Base-by-base conservation (phyloP, 176 grass and related monocot species). In the Puya raimondii region DNA sequence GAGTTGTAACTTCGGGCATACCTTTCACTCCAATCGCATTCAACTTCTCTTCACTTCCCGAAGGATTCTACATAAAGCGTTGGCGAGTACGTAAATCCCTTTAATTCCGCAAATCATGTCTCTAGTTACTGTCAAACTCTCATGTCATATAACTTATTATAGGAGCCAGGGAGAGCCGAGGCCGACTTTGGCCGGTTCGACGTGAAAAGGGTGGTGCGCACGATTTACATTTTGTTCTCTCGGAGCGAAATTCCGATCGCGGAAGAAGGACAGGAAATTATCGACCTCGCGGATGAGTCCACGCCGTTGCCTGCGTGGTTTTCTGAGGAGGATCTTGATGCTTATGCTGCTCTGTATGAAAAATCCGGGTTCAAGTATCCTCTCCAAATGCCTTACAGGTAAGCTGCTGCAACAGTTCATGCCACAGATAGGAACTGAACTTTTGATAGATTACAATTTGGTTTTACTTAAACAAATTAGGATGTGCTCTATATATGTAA, bases 341-440 rank as follows among this genome's bases (percentile, higher is more conserved):
- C 48, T 23, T 88, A 96, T 23, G 21, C 85, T 0, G 73, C 80
- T 42, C 76, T 88, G 13, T 88, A 91, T 16, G 77, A 91, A 74
- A 96, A 85, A 12, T 90, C 87, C 0, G 82, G 87, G 17, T 88
- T 96, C 50, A 33, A 52, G 2, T 91, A 88, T 66, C 87, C 85
- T 10, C 68, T 96, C 25, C 67, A 88, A 51, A 90, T 96, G 63
- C 82, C 87, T 72, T 91, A 96, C 68, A 80, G 91, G 87, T 87
- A 64, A 80, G 48, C 33, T 42, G 14, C 53, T 6, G 18, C 9
- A 20, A 58, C 16, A 18, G 53, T 3, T 58, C 3, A 17, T n/a
- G 33, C 33, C 4, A 58, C 53, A 58, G 15, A 17, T 18, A 58
- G 18, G 18, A 17, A 17, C 2, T 20, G n/a, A 20, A 9, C 18